Evolutionary conservation across 768 basidiomycete species (phyloP).

Genomic region (Serendipita sp.): DNA sequence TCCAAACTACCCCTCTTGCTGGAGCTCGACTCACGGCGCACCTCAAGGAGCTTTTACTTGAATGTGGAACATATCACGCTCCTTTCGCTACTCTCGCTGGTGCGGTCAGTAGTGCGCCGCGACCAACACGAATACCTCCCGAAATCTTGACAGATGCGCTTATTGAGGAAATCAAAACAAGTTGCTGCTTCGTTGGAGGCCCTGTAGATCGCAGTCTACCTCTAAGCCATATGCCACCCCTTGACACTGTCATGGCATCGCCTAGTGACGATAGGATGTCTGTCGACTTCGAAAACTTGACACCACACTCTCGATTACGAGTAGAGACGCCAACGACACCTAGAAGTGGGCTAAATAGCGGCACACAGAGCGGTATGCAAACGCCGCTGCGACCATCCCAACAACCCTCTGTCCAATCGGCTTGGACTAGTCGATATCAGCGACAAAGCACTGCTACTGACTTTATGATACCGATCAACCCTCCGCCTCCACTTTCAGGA

Average conservation of each 20-base stretch:
- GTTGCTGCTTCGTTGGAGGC: slow-evolving; percentile 75
- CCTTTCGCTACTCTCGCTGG: slow-evolving; percentile 58
- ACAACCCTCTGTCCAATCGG: not conserved
- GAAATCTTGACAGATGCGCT: slow-evolving; percentile 64
- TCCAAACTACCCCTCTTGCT: slow-evolving; percentile 75
- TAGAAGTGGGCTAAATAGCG: not conserved
- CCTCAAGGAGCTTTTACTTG: slow-evolving; percentile 61
- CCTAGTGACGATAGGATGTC: slow-evolving; percentile 11
- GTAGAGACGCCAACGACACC: not conserved
- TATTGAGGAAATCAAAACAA: slow-evolving; percentile 81
- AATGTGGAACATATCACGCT: slow-evolving; percentile 74
- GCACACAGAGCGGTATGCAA: not conserved
- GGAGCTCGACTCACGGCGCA: slow-evolving; percentile 69
- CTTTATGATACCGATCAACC: slow-evolving; percentile 48
- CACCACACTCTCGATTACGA: not conserved
- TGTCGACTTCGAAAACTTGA: slow-evolving; percentile 7
- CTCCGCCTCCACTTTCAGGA: slow-evolving; percentile 42
- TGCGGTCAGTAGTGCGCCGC: slow-evolving; percentile 41
- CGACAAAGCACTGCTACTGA: slow-evolving; percentile 66
- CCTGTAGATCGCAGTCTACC: slow-evolving; percentile 25
- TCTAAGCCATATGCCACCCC: not conserved
- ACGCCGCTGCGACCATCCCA: not conserved
- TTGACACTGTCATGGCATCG: not conserved
- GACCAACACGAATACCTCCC: slow-evolving; percentile 52
- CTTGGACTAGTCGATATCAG: slow-evolving; percentile 29